A percentile compares a stretch with the other conserved stretches of the same genome.
phyloP scores from a whole-genome alignment of 257 asterid genomes.

The Jacaranda mimosifolia region DNA sequence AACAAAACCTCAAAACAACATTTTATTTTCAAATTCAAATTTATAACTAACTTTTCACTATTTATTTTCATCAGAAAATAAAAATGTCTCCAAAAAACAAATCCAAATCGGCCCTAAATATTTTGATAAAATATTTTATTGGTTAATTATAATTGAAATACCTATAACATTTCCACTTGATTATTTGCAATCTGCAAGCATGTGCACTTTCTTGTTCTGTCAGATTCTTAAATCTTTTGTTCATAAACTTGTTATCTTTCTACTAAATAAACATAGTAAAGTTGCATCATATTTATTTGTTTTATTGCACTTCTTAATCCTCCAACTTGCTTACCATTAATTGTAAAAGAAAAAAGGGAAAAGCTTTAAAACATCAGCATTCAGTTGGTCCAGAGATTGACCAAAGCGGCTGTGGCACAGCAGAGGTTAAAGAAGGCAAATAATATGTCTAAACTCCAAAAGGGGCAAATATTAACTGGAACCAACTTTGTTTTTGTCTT shows the following conservation, averaged over 20 bases:
- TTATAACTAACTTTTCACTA: too few relatives aligned
- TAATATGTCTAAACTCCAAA: constrained; percentile 13
- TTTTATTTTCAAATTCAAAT: too few relatives aligned
- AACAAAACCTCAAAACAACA: too few relatives aligned
- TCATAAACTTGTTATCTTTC: neutral
- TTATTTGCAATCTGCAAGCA: neutral
- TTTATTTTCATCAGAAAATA: too few relatives aligned
- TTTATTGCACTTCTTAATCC: constrained; percentile 7
- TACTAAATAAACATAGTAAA: constrained; percentile 7
- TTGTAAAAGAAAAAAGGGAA: constrained; percentile 3
- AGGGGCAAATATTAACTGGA: constrained; percentile 47
- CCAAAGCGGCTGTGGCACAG: neutral
- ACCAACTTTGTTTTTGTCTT: constrained; percentile 40
- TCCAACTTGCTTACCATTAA: constrained; percentile 9
- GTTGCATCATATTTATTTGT: constrained; percentile 26
- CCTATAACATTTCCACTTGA: neutral
- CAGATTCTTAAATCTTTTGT: neutral
- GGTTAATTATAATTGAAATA: neutral
- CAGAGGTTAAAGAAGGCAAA: constrained; percentile 27
- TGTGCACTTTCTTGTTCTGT: neutral
- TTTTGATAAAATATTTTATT: neutral
- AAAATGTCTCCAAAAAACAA: too few relatives aligned
- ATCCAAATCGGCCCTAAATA: too few relatives aligned
- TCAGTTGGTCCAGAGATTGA: constrained; percentile 35
- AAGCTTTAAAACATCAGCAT: constrained; percentile 12